A percentile compares a stretch with the other conserved stretches of the same genome.
Conservation (phyloP, 2,329 filamentous ascomycete species). For the Chrysoporthe deuterocubensis region DNA sequence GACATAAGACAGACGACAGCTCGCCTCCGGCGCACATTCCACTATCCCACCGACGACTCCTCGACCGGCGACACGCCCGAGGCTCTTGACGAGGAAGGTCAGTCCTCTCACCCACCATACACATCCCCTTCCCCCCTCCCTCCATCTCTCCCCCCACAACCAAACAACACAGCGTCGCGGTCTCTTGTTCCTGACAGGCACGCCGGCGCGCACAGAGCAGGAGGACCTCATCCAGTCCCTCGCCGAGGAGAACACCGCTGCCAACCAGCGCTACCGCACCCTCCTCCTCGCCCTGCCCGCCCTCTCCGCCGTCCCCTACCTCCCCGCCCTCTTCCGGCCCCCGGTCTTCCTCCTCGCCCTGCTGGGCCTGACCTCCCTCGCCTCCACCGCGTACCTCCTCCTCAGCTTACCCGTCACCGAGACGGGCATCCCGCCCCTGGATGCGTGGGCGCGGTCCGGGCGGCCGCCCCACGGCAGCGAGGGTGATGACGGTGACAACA, state of each 20-base stretch:
- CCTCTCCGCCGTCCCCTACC: slow-evolving; percentile 59
- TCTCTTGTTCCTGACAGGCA: neutral
- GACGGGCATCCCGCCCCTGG: slow-evolving; percentile 57
- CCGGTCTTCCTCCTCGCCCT: slow-evolving; percentile 49
- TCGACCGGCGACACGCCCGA: slow-evolving; percentile 56
- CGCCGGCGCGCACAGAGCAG: slow-evolving; percentile 54
- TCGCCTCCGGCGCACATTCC: slow-evolving; percentile 76
- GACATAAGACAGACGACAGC: slow-evolving; percentile 45
- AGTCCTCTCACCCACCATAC: neutral
- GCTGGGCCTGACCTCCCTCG: slow-evolving; percentile 66
- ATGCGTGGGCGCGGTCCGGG: slow-evolving; percentile 45
- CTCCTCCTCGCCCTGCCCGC: slow-evolving; percentile 65
- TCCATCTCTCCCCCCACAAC: neutral
- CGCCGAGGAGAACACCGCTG: slow-evolving; percentile 56
- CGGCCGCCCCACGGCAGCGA: slow-evolving; percentile 23
- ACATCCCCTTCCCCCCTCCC: neutral
- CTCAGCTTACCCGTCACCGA: slow-evolving; percentile 56
- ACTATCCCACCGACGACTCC: slow-evolving; percentile 68
- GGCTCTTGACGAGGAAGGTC: slow-evolving; percentile 78
- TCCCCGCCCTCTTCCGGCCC: slow-evolving; percentile 50
- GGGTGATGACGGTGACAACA: neutral
- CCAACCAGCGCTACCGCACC: slow-evolving; percentile 62
- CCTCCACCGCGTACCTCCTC: slow-evolving; percentile 65
- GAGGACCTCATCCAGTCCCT: slow-evolving; percentile 64
- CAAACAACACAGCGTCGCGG: neutral